Evolutionary conservation across 306 rosid species (phyloP).

Genomic region (Glycine tomentella): DNA sequence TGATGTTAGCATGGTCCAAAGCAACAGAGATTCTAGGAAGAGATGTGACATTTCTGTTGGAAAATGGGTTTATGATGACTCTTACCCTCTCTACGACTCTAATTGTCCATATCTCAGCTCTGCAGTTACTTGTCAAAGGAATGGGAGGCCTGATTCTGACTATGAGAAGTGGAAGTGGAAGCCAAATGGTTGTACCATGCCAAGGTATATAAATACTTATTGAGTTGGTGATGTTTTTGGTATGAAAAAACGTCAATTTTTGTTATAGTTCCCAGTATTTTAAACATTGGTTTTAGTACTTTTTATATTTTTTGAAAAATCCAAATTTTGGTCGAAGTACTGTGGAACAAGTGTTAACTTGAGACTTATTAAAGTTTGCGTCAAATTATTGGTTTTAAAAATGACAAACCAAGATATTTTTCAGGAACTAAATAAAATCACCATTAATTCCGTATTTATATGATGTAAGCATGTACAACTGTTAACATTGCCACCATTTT

Average conservation of each 20-base stretch:
- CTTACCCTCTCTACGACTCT: constrained; percentile 86
- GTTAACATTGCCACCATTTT: constrained; percentile 2
- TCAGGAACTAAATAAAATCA: not conserved
- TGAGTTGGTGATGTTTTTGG: not conserved
- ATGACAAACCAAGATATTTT: no score
- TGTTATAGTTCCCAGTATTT: not conserved
- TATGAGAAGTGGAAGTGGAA: constrained; percentile 91
- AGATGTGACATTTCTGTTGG: constrained; percentile 70
- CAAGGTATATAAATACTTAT: constrained; percentile 52
- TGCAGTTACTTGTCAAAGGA: constrained; percentile 78
- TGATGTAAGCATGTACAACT: not conserved
- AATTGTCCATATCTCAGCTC: constrained; percentile 76
- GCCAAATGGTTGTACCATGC: constrained; percentile 72
- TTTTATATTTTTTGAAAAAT: not conserved
- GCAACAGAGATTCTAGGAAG: constrained; percentile 44
- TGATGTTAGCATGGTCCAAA: constrained; percentile 62
- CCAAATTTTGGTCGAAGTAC: no score
- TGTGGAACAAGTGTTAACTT: no score
- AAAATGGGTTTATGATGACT: constrained; percentile 82
- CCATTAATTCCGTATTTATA: not conserved
- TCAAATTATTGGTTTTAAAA: no score
- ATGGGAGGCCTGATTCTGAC: constrained; percentile 91
- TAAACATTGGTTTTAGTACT: not conserved
- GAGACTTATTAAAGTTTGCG: no score
- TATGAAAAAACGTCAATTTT: not conserved